Percentiles rank a stretch among this genome's conserved stretches.
Evolutionary conservation across 1,284 basidiomycete species (phyloP).

Genomic region (Cutaneotrichosporon sp.): DNA sequence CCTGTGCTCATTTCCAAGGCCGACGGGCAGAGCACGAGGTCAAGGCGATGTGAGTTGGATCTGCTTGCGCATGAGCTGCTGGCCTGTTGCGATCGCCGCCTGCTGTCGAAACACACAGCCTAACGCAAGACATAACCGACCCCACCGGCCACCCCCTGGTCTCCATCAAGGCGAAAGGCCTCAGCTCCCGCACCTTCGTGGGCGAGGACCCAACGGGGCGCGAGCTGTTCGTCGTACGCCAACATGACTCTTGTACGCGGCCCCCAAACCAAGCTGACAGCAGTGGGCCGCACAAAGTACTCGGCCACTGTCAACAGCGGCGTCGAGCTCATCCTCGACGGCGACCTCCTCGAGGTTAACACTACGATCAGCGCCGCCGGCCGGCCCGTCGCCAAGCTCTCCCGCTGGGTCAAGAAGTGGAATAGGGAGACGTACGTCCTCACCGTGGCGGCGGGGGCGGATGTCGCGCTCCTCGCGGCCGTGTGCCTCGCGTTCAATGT

Average conservation of each 20-base stretch:
- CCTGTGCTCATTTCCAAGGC: conserved; percentile 40
- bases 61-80: too few species aligned
- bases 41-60: too few species aligned
- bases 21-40: conserved; percentile 12
- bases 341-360: too few species aligned
- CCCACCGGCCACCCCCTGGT: too few species aligned
- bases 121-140: too few species aligned
- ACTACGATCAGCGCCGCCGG: too few species aligned
- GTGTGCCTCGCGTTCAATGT: conserved; percentile 55
- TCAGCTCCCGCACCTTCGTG: conserved; percentile 38
- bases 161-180: conserved; percentile 25
- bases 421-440: conserved; percentile 37
- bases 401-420: too few species aligned
- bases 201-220: conserved; percentile 37
- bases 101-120: too few species aligned
- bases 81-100: too few species aligned
- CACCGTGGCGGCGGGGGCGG: conserved; percentile 53
- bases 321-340: too few species aligned
- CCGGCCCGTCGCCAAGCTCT: too few species aligned
- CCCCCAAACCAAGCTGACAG: not conserved
- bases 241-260: conserved; percentile 38
- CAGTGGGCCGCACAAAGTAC: conserved; percentile 16
- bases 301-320: too few species aligned
- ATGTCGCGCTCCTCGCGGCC: conserved; percentile 54
- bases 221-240: conserved; percentile 43